Base-by-base conservation (phyloP, 495 filamentous ascomycete species). In the Aspergillus affinis region DNA sequence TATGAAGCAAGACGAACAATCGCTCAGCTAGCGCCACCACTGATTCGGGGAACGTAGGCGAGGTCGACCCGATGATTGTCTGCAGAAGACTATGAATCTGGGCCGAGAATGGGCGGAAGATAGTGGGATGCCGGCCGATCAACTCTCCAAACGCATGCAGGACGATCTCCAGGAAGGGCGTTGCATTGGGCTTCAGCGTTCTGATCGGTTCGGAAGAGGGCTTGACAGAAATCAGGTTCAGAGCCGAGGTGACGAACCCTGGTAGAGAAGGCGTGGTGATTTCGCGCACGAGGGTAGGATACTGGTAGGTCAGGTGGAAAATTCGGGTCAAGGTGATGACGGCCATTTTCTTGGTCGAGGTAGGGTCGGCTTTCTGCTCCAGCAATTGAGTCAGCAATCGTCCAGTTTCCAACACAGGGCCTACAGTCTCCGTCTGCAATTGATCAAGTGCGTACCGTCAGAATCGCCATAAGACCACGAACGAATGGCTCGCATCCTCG, bases 211-310 rank as follows among this genome's bases (percentile, higher is more conserved):
- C 76, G 17, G 72, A 76, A 5, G 72, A 65, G 2, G 67, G 65
- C 47, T 79, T 73, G 36, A 66, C 73, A 44, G 84, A 84, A 54
- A 90, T 73, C 23, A 91, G 74, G 66, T 88, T 86, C 20, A 96
- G 72, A 55, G 89, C 91, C 7, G 87, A 80, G 10, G 84, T 85
- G 54, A 90, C 81, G 63, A 91, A 95, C 6, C 79, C 76, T 17
- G 90, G 86, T 15, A 97, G 78, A 18, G 85, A 88, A 10, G 92
- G 92, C 4, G 91, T 95, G 2, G 90, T 92, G 61, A 95, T 89
- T 68, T 96, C 92, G 63, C 92, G 81, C n/a, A 93, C 80, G 21
- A 96, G 79, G 18, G 89, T 92, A 45, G 86, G 89, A 74, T 91
- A 89, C 53, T 86, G 84, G 63, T 91, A 91, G 57, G 90, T 88